Evolutionary conservation across 1,139 yeast genomes (phyloP).

Genomic region (Meyerozyma guilliermondii): DNA sequence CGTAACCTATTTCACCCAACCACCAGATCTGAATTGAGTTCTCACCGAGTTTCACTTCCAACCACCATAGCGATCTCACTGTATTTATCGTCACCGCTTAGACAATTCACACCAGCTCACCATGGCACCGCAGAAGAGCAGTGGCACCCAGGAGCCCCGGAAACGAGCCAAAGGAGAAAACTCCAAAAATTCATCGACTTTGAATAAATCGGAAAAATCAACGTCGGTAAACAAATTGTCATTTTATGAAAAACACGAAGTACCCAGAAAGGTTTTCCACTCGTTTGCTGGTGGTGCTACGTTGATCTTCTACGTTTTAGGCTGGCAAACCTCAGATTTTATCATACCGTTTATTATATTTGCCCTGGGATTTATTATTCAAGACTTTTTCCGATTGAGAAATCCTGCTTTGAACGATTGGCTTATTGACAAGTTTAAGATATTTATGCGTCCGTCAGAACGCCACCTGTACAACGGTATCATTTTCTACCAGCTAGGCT

Average conservation of each 20-base stretch:
- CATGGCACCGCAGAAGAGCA: background rate
- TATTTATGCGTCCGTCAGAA: constrained; percentile 80
- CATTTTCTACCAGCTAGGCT: constrained; percentile 78
- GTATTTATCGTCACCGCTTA: no score
- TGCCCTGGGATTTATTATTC: constrained; percentile 49
- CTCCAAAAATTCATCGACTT: background rate
- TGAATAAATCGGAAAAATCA: no score
- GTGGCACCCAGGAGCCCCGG: background rate
- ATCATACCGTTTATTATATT: constrained; percentile 54
- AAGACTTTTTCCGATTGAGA: constrained; percentile 67
- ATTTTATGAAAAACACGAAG: constrained; percentile 71
- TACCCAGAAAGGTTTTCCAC: constrained; percentile 83
- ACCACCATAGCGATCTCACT: background rate
- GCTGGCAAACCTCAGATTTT: constrained; percentile 51
- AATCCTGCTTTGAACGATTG: constrained; percentile 55
- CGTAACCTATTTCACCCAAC: no score
- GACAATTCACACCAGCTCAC: background rate
- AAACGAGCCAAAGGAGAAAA: background rate
- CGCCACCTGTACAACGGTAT: constrained; percentile 71
- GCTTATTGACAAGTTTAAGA: constrained; percentile 66
- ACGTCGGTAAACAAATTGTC: background rate
- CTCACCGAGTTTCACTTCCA: no score
- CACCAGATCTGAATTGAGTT: no score
- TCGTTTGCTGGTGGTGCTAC: constrained; percentile 84
- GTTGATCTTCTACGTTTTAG: constrained; percentile 62